Base-by-base conservation (phyloP, 495 filamentous ascomycete species). In the Podospora australis region DNA sequence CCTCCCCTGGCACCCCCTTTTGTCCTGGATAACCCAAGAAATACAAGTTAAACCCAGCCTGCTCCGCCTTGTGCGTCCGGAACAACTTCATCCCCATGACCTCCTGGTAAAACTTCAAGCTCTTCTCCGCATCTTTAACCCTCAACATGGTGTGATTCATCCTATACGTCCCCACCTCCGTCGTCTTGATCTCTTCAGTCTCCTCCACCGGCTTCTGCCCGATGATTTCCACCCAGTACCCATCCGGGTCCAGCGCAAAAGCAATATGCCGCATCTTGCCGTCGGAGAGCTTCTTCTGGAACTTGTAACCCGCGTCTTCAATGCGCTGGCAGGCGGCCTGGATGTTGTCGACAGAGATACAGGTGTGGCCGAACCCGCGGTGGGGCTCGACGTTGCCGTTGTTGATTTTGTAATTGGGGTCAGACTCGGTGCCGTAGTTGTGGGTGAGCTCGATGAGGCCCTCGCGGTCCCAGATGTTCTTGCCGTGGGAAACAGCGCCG, bases 391-490 rank as follows among this genome's bases (percentile, higher is more conserved):
- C 80, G 72, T 98, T 98, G 47, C 92, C 92, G 63, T 90, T 96
- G 55, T 78, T 81, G 52, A 91, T 70, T 60, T 80, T 84, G 75
- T 86, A 97, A 61, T 81, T 72, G 16, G 84, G 79, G 64, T 97
- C 87, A 49, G 75, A 75, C 69, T 97, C 92, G 13, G 90, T 96
- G 59, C 92, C 92, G 67, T 96, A 87, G 75, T 96, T 96, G 77
- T 98, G 92, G 46, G 88, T 95, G 49, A 98, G 81, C 63, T 98
- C 92, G 55, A 98, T 78, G 17, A 96, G 72, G 25, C 87, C 91
- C 58, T 96, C 83, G 44, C 91, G 86, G 67, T 94, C 87, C 47
- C 83, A 88, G 67, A 82, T 84, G 58, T 76, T 76, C 53, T 75
- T 76, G 50, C 77, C 83, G 25, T 62, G 64, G 3, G 81, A 85